Percentiles rank a stretch among this genome's conserved stretches.
Conservation (phyloP, 148 eudicot species). For the Vaccinium darrowii region DNA sequence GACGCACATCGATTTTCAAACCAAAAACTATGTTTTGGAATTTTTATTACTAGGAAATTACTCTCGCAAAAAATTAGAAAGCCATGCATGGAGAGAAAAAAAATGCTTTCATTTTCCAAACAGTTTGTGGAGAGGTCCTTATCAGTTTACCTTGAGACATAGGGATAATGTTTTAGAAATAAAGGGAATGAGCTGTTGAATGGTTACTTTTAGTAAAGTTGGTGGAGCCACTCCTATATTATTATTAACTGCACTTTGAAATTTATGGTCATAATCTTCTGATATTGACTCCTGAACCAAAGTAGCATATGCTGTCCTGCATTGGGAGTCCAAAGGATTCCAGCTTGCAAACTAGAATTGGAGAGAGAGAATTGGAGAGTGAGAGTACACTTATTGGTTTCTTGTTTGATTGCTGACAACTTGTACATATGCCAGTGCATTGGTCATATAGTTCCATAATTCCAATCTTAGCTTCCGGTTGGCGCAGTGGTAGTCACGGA, state of each 20-base stretch:
- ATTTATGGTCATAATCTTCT: not conserved
- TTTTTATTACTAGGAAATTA: too few species aligned
- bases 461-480: not conserved
- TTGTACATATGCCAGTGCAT: not conserved
- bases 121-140: not conserved
- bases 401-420: not conserved
- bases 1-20: too few species aligned
- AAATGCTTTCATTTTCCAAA: not conserved
- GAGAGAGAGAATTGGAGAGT: not conserved
- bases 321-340: not conserved
- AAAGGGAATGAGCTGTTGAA: not conserved
- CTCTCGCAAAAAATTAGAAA: too few species aligned
- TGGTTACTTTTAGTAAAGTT: conserved; percentile 13
- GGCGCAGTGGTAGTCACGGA: not conserved
- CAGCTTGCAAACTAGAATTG: conserved; percentile 1
- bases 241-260: not conserved
- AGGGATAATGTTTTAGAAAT: not conserved
- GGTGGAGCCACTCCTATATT: conserved; percentile 15
- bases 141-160: not conserved
- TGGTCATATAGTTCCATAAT: not conserved
- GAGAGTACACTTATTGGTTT: not conserved
- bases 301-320: not conserved
- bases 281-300: not conserved
- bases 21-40: too few species aligned
- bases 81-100: too few species aligned